These are phyloP conservation scores for Aspergillus baeticus DNA, from an alignment of 495 filamentous ascomycete species.

Conservation along the genomic window DNA sequence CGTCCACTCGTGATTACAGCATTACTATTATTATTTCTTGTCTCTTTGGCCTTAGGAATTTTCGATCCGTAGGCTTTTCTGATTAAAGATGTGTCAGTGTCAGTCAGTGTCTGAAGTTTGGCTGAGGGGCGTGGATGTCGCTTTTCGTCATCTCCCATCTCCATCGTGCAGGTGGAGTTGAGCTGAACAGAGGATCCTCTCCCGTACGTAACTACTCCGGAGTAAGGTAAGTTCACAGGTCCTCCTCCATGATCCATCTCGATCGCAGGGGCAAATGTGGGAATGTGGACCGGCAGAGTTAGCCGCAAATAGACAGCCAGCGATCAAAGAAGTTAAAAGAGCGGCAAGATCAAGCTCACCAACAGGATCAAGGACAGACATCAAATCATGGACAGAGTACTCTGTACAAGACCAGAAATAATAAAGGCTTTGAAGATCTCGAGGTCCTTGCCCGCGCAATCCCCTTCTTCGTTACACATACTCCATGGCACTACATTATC, in stretches of 20 bases:
- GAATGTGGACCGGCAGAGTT: slow-evolving; percentile 21
- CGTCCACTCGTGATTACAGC: not conserved
- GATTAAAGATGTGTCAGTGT: not conserved
- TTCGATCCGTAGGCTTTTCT: not conserved
- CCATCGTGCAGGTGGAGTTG: slow-evolving; percentile 3
- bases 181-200: not conserved
- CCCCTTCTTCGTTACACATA: slow-evolving; percentile 2
- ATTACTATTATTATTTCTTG: not conserved
- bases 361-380: too few species aligned
- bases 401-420: too few species aligned
- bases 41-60: not conserved
- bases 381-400: not conserved
- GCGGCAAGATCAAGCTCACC: not conserved
- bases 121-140: slow-evolving; percentile 6
- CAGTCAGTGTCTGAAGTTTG: not conserved
- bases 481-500: not conserved
- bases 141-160: slow-evolving; percentile 18
- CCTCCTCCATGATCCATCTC: slow-evolving; percentile 5
- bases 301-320: slow-evolving; percentile 2
- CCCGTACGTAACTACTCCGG: slow-evolving; percentile 11
- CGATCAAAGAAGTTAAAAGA: not conserved
- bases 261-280: slow-evolving; percentile 15
- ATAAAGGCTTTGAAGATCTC: too few species aligned
- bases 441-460: too few species aligned
- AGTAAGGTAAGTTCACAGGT: not conserved